Base-by-base conservation (phyloP, 75 land plant species). In the Picea glauca region DNA sequence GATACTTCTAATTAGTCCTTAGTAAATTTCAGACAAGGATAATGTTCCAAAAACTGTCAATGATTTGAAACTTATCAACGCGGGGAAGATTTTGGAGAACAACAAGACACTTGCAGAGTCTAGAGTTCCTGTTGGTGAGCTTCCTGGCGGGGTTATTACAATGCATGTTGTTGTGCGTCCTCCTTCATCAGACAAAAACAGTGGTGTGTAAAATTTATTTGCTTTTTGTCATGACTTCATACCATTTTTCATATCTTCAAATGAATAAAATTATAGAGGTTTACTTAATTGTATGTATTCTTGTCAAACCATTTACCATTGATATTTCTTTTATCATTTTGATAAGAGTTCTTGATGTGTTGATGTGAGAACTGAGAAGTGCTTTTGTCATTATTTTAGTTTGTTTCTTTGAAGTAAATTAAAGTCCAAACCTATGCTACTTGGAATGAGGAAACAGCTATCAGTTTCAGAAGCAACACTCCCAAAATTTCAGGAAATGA, bases 101-200 rank as follows among this genome's bases (percentile, higher is more conserved):
- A 88, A 76, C 82, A 88, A 78, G 78, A 93, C 96, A 23, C 82
- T 93, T 62, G 83, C 88, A 57, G 94, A 93, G 77, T 93, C 91
- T 3, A 77, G 94, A 80, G 80, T 92, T 18, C 86, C 85, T 60
- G 86, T 92, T 60, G 90, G 84, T 65, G 94, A 90, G 79, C 83
- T 93, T 78, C 92, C 94, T 35, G 96, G 96, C 73, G 90, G 89
- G 14, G 86, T 88, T 35, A 93, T 92, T 59, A 93, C 94, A 26
- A 93, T 93, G 96, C 96, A 92, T 85, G 92, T 90, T 80, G 96
- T 92, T 58, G 87, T 93, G 58, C 85, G 89, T 18, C 92, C 92
- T 68, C 90, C 92, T 23, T 30, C 87, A 58, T 63, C 84, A 33
- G 87, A 92, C 79, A 92, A 88, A 85, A 88, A 86, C 58, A 83